phyloP scores from a whole-genome alignment of 371 early-diverging fungal species.

The Mucor circinelloides region DNA sequence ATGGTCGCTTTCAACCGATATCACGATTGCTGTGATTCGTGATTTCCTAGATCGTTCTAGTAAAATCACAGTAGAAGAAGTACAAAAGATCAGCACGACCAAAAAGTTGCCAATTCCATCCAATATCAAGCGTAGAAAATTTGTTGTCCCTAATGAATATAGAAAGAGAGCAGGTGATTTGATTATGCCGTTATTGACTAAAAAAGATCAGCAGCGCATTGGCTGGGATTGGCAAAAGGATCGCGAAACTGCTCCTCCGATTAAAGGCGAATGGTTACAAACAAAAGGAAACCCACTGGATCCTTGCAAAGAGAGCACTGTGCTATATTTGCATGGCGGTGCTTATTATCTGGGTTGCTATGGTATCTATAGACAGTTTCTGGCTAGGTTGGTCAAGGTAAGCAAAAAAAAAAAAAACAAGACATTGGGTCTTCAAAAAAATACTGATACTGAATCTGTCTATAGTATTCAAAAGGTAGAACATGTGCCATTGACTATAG shows the following conservation, averaged over 20 bases:
- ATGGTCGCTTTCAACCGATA: constrained; percentile 42
- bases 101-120: constrained; percentile 35
- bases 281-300: constrained; percentile 18
- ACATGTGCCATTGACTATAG: constrained; percentile 72
- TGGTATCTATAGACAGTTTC: constrained; percentile 49
- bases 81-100: constrained; percentile 31
- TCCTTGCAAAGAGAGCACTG: constrained; percentile 27
- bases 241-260: constrained; percentile 16
- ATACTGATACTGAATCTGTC: not conserved
- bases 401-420: not conserved
- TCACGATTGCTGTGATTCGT: constrained; percentile 35
- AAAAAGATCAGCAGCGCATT: constrained; percentile 27
- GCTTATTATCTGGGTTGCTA: constrained; percentile 62
- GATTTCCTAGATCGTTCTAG: constrained; percentile 33
- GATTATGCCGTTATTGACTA: constrained; percentile 19
- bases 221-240: constrained; percentile 49
- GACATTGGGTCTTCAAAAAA: too few relatives aligned
- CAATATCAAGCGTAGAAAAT: constrained; percentile 20
- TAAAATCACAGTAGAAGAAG: constrained; percentile 39
- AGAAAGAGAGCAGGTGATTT: constrained; percentile 32
- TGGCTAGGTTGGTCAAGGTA: constrained; percentile 47
- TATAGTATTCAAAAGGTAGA: constrained; percentile 30
- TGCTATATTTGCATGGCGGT: constrained; percentile 75
- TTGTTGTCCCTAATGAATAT: constrained; percentile 30
- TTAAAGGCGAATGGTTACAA: constrained; percentile 47